Base-by-base conservation (phyloP, 1,284 basidiomycete species). In the Anthracocystis setariae region DNA sequence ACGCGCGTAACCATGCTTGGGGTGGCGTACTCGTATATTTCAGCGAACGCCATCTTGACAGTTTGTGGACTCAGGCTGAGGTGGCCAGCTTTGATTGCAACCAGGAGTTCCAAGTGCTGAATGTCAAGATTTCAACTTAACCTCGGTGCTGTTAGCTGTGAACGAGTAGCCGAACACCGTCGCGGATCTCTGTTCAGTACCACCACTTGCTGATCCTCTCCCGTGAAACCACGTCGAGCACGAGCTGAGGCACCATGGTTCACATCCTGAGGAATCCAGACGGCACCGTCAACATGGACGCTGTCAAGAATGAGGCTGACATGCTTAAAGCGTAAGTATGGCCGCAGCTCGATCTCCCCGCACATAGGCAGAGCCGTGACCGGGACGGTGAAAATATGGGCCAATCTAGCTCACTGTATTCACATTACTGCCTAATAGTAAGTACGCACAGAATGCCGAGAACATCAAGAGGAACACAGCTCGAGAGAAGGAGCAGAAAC, bases 211-310 rank as follows among this genome's bases (percentile, higher is more conserved):
- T 29, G 29, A 29, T 5, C 5, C 12, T 29, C 12, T 7, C 13
- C 35, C 13, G 17, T 5, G 35, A 7, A 37, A 37, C n/a, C 38
- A 46, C n/a, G 21, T 49, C 24, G 8, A 29, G 15, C 8, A 20
- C 20, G 23, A 21, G 37, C 38, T 18, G 5, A n/a, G 17, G 39
- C 57, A 66, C 17, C 40, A 70, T 73, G 71, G 38, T 37, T 4
- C 61, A 69, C 48, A 62, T 56, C 17, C 40, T 73, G 45, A 69
- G 63, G 35, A 73, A 70, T 38, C 55, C 66, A 24, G 71, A 73
- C 48, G 71, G 71, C 27, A 73, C 71, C 46, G 71, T 73, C 62
- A 73, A 73, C 59, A 45, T 73, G 42, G 71, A 73, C 20, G 55
- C 57, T 24, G 52, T 73, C 32, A 65, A 70, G 46, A 61, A 62